Evolutionary conservation across 2,329 filamentous ascomycete genomes (phyloP), one percentile per base, ranked within the genome.

Genomic region (Colletotrichum sp.): DNA sequence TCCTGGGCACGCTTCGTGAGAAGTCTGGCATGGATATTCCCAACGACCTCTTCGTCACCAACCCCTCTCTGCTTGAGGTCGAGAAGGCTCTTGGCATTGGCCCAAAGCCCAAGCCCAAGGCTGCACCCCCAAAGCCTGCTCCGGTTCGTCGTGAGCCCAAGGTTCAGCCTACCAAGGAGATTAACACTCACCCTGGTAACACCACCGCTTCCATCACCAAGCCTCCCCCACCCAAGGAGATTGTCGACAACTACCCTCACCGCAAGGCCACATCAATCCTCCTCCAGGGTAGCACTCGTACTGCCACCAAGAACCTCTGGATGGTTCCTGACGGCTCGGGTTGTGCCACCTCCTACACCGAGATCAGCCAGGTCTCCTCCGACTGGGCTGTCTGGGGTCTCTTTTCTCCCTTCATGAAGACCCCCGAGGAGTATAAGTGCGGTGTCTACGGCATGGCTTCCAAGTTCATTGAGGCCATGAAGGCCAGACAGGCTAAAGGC

Each of bases 301-400:
- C 83, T 78, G 80, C 84, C 82, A 87, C 83, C 16, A 86, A 86
- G 77, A 85, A 87, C 60, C 83, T 90, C n/a, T 90, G 89, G 80
- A 88, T 91, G 83, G 82, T 91, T 22, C 89, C 89, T 16, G 89
- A 91, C 71, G 89, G 89, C 58, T 89, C 88, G 68, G 93, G 85
- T 81, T 88, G 90, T 70, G 92, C 93, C 13, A 94, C 92, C n/a
- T 93, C 91, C 2, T 94, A 94, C 85, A 90, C 91, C 62, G 89
- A 88, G 79, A 91, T 92, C 67, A 87, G 89, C 65, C 89, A 90
- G 79, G 83, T 92, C 13, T 84, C 85, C 8, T 77, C 85, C 9
- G 82, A 88, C 32, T 82, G 90, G 58, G 87, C 86, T 5, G 86
- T 92, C 15, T 90, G 88, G 80, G 91, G 89, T 6, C 77, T 84